Evolutionary conservation across 176 grass and related monocot species (phyloP).

Genomic region (Chloris gayana): DNA sequence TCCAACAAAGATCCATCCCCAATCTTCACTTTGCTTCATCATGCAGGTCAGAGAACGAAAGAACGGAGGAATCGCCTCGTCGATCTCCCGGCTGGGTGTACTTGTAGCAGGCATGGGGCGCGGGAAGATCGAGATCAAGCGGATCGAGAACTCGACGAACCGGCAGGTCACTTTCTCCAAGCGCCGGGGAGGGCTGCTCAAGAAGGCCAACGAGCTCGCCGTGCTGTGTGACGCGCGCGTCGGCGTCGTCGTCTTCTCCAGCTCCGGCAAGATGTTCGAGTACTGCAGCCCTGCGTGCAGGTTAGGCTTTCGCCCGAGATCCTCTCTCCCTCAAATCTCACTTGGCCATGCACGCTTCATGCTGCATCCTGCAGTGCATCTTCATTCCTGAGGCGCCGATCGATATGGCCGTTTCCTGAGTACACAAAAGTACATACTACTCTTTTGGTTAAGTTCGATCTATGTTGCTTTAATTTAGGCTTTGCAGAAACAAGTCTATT

Average conservation of each 20-base stretch:
- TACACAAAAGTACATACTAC: not conserved
- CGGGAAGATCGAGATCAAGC: slow-evolving; percentile 85
- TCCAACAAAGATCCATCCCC: not conserved
- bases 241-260: slow-evolving; percentile 79
- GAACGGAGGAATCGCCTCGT: not conserved
- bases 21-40: not conserved
- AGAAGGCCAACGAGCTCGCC: slow-evolving; percentile 85
- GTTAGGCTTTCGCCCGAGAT: not conserved
- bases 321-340: not conserved
- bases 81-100: not conserved
- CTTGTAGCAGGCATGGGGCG: slow-evolving; percentile 50
- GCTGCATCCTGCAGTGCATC: not conserved
- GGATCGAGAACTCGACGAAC: slow-evolving; percentile 81
- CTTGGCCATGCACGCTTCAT: not conserved
- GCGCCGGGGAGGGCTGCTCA: slow-evolving; percentile 71
- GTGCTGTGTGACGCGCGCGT: slow-evolving; percentile 76
- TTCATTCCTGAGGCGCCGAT: not conserved
- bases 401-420: not conserved
- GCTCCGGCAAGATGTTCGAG: slow-evolving; percentile 80
- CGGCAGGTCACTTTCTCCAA: slow-evolving; percentile 85
- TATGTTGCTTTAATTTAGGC: slow-evolving; percentile 8
- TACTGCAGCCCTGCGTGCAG: slow-evolving; percentile 65
- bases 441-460: not conserved
- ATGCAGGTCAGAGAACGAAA: slow-evolving; percentile 16
- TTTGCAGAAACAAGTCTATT: not conserved